Conservation (phyloP, 805 yeast genomes). For the Candida silvicultrix region DNA sequence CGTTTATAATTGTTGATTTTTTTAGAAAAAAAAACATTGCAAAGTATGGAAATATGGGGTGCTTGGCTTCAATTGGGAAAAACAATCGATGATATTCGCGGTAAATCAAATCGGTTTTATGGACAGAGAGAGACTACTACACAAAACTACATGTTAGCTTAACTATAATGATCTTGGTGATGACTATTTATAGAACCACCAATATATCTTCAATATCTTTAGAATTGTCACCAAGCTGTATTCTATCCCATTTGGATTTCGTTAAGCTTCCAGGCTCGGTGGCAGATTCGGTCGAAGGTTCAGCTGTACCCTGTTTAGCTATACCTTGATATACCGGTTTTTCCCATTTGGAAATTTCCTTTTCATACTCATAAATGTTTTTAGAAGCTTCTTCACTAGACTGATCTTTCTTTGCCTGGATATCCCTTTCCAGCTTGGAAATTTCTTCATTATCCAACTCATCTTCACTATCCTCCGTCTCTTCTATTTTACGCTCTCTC, state of each 20-base stretch:
- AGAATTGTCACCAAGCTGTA: background rate
- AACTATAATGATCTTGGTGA: background rate
- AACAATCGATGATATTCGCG: too few species aligned
- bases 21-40: too few species aligned
- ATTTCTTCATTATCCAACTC: constrained; percentile 24
- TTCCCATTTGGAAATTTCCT: constrained; percentile 48
- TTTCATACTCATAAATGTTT: constrained; percentile 54
- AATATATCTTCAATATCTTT: background rate
- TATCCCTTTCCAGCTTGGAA: constrained; percentile 21
- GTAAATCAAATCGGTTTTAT: too few species aligned
- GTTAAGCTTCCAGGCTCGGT: background rate
- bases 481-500: constrained; percentile 33
- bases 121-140: too few species aligned
- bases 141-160: too few species aligned
- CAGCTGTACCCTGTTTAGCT: too few species aligned
- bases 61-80: too few species aligned
- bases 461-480: background rate
- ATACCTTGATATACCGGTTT: constrained; percentile 41
- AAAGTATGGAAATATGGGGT: too few species aligned
- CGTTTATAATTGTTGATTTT: too few species aligned
- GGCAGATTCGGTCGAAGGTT: too few species aligned
- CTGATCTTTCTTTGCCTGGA: constrained; percentile 28
- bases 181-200: background rate
- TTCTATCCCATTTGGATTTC: constrained; percentile 1
- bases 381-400: constrained; percentile 26